Conservation (phyloP, 75 land plant species). For the Pinus albicaulis region DNA sequence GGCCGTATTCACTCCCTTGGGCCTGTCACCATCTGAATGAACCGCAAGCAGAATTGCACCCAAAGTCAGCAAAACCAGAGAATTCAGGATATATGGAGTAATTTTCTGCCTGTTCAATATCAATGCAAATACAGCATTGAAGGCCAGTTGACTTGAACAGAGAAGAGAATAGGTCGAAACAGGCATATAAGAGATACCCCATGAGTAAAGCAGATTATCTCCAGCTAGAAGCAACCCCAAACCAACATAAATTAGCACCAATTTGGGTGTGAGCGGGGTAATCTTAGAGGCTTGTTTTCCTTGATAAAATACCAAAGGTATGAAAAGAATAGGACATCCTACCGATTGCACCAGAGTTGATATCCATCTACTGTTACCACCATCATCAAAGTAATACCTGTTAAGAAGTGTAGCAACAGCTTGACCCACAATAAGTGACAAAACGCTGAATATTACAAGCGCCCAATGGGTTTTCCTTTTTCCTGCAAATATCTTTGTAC, state of each 20-base stretch:
- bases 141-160: slow-evolving; percentile 54
- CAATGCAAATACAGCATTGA: slow-evolving; percentile 56
- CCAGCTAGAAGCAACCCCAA: slow-evolving; percentile 34
- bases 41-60: slow-evolving; percentile 42
- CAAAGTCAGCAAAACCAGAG: slow-evolving; percentile 49
- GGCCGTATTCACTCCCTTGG: slow-evolving; percentile 4
- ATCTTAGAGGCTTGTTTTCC: background rate
- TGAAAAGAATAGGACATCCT: slow-evolving; percentile 39
- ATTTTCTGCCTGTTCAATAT: slow-evolving; percentile 41
- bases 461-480: slow-evolving; percentile 21
- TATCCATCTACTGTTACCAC: slow-evolving; percentile 59
- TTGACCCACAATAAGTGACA: slow-evolving; percentile 37
- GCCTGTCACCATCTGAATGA: slow-evolving; percentile 14
- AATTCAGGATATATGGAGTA: slow-evolving; percentile 39
- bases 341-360: slow-evolving; percentile 33
- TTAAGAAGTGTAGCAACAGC: slow-evolving; percentile 39
- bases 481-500: background rate
- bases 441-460: slow-evolving; percentile 24
- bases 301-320: slow-evolving; percentile 13
- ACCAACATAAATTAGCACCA: slow-evolving; percentile 20
- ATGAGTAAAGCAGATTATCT: slow-evolving; percentile 39
- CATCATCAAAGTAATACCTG: slow-evolving; percentile 44
- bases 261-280: slow-evolving; percentile 4
- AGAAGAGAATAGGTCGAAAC: slow-evolving; percentile 54
- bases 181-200: slow-evolving; percentile 44